Percentiles rank a stretch among this genome's conserved stretches.
Conservation (phyloP, 129 eudicot genomes). For the Mikania micrantha region DNA sequence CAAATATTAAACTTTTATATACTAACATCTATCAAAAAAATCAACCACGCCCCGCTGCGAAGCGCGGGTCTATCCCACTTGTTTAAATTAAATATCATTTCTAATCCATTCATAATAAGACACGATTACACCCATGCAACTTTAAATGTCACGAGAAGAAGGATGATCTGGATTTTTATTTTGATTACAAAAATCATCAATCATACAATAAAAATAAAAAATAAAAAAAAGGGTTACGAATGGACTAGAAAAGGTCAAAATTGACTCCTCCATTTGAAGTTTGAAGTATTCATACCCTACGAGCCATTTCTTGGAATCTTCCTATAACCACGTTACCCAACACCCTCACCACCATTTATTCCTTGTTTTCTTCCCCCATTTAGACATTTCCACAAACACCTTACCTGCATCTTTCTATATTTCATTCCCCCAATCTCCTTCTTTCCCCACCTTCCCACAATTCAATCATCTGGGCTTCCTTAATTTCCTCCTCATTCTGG, state of each 20-base stretch:
- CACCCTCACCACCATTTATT: conserved; percentile 18
- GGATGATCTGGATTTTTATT: too few species aligned
- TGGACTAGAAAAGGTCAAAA: neutral
- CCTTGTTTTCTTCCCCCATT: conserved; percentile 4
- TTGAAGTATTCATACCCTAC: conserved; percentile 4
- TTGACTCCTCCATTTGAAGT: neutral
- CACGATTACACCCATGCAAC: too few species aligned
- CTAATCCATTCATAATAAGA: too few species aligned
- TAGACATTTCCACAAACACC: conserved; percentile 16
- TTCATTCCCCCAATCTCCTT: conserved; percentile 1
- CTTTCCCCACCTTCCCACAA: neutral
- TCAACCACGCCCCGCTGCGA: too few species aligned
- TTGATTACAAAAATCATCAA: too few species aligned
- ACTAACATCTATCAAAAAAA: too few species aligned
- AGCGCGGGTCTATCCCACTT: too few species aligned
- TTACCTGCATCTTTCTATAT: conserved; percentile 11
- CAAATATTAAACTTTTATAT: too few species aligned
- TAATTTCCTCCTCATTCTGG: neutral
- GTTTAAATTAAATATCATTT: too few species aligned
- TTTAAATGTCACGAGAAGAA: too few species aligned
- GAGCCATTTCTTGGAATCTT: conserved; percentile 28
- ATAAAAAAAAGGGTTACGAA: neutral
- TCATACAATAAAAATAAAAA: too few species aligned
- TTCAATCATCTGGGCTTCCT: conserved; percentile 1
- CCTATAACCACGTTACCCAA: conserved; percentile 35